A percentile compares a stretch with the other conserved stretches of the same genome.
phyloP scores from a whole-genome alignment of 2,329 filamentous ascomycete species.

The Neospermospora avenae region DNA sequence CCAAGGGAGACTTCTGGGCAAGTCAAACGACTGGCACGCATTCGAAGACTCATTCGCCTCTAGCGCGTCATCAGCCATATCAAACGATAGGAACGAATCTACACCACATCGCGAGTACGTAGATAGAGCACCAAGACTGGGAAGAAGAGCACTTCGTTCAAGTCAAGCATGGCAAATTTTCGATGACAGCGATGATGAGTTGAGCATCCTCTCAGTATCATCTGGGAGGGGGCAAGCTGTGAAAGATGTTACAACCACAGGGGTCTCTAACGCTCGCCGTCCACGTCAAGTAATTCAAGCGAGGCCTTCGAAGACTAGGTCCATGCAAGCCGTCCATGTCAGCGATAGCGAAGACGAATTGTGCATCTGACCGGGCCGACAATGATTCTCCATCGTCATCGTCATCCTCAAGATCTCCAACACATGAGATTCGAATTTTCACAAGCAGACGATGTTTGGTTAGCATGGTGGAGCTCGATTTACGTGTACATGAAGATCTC shows the following conservation, averaged over 20 bases:
- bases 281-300: slow-evolving; percentile 5
- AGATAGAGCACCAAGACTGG: slow-evolving; percentile 20
- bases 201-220: slow-evolving; percentile 27
- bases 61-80: slow-evolving; percentile 8
- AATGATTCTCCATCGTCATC: not conserved
- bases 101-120: slow-evolving; percentile 12
- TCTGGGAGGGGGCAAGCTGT: slow-evolving; percentile 17
- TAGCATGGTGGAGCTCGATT: not conserved
- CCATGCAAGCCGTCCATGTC: slow-evolving; percentile 1
- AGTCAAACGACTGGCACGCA: slow-evolving; percentile 12
- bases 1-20: slow-evolving; percentile 10
- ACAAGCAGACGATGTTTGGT: not conserved
- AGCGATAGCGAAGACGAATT: slow-evolving; percentile 34
- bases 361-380: slow-evolving; percentile 25
- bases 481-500: not conserved
- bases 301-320: not conserved
- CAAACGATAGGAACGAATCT: slow-evolving; percentile 4
- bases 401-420: not conserved
- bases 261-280: slow-evolving; percentile 1
- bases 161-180: slow-evolving; percentile 24
- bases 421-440: not conserved
- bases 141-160: slow-evolving; percentile 19
- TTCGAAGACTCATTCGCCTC: slow-evolving; percentile 18
- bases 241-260: slow-evolving; percentile 20
- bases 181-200: slow-evolving; percentile 34